Conservation (phyloP, 371 early-diverging fungal genomes). For the Zychaea mexicana region DNA sequence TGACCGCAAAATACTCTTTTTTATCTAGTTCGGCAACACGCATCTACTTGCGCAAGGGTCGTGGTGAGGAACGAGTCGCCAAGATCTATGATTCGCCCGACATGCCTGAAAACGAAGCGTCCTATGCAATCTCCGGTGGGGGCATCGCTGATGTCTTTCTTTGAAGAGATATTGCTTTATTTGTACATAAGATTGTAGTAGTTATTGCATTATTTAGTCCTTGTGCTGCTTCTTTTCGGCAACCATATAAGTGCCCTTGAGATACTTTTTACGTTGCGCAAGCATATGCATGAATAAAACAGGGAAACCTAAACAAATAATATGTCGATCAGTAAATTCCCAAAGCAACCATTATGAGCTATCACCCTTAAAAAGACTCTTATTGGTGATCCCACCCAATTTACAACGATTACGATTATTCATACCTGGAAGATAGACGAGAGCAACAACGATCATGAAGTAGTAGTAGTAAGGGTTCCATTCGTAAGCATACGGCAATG, state of each 20-base stretch:
- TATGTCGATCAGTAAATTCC: neutral
- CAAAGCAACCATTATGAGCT: too few species aligned
- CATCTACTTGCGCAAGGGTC: slow-evolving; percentile 83
- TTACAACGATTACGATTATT: neutral
- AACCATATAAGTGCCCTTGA: slow-evolving; percentile 27
- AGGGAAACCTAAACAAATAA: slow-evolving; percentile 62
- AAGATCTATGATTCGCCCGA: slow-evolving; percentile 92
- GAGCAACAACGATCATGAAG: slow-evolving; percentile 52
- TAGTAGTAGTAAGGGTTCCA: slow-evolving; percentile 56
- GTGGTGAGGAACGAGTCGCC: slow-evolving; percentile 84
- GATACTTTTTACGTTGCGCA: slow-evolving; percentile 78
- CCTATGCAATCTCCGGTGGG: slow-evolving; percentile 36
- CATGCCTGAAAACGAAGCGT: slow-evolving; percentile 83
- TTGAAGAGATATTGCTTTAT: neutral
- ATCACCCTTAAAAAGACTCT: too few species aligned
- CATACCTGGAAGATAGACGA: slow-evolving; percentile 75
- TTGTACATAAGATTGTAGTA: neutral
- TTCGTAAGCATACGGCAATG: slow-evolving; percentile 67
- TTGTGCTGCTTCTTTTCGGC: slow-evolving; percentile 17
- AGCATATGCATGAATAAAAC: slow-evolving; percentile 92
- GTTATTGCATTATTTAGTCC: slow-evolving; percentile 12
- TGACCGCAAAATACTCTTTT: too few species aligned
- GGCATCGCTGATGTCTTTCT: slow-evolving; percentile 36
- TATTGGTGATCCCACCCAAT: neutral
- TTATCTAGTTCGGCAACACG: slow-evolving; percentile 60